Conservation (phyloP, 345 rosid genomes). For the Anacardium occidentale region DNA sequence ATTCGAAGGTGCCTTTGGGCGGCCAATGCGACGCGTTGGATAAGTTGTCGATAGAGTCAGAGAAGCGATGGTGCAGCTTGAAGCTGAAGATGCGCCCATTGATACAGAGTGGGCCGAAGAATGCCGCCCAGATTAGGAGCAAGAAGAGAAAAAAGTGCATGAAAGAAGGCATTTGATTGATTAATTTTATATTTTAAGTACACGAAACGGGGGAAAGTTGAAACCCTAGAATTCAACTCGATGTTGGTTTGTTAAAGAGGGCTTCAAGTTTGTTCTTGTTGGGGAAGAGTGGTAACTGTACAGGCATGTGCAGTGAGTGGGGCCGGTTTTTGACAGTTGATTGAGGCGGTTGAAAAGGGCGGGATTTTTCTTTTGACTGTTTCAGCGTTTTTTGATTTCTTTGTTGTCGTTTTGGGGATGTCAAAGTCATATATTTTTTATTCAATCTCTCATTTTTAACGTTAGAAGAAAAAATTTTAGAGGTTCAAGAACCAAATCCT, state of each 20-base stretch:
- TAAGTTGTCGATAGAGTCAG: constrained; percentile 60
- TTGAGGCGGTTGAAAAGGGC: constrained; percentile 20
- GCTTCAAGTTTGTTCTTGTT: neutral
- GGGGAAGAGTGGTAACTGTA: neutral
- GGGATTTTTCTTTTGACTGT: neutral
- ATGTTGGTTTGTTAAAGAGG: too few relatives aligned
- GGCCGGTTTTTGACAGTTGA: constrained; percentile 14
- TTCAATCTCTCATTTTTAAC: too few relatives aligned
- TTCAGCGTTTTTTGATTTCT: neutral
- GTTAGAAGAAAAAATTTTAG: too few relatives aligned
- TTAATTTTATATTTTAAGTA: too few relatives aligned
- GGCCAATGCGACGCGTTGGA: constrained; percentile 47
- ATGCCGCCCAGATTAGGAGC: constrained; percentile 29
- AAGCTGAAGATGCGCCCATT: constrained; percentile 68
- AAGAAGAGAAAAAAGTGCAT: constrained; percentile 31
- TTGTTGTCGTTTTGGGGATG: neutral
- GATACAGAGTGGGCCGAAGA: constrained; percentile 27
- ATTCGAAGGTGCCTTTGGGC: constrained; percentile 59
- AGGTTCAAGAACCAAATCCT: too few relatives aligned
- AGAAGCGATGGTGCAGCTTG: constrained; percentile 81
- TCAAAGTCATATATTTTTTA: too few relatives aligned
- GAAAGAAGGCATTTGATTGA: constrained; percentile 5
- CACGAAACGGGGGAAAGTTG: neutral
- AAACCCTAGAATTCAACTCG: constrained; percentile 2
- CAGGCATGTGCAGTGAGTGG: constrained; percentile 28